These are phyloP conservation scores for Albifimbria verrucaria DNA, from an alignment of 2,329 filamentous ascomycete genomes.

Conservation along the genomic window DNA sequence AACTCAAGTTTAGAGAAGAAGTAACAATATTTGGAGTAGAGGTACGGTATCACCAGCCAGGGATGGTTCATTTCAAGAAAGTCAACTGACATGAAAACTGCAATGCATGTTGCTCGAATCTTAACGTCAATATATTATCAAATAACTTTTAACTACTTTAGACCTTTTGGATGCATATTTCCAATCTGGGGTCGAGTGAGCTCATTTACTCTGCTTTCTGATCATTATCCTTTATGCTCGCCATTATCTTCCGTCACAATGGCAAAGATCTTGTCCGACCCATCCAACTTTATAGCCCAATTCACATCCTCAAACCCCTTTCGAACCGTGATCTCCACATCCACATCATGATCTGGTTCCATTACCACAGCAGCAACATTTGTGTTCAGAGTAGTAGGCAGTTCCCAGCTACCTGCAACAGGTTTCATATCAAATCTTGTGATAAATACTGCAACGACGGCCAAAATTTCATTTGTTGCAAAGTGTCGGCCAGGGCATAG, in stretches of 20 bases:
- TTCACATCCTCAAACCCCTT: slow-evolving; percentile 4
- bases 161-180: no score
- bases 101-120: no score
- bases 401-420: slow-evolving; percentile 2
- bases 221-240: not conserved
- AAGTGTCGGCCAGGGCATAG: slow-evolving; percentile 44
- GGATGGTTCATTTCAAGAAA: no score
- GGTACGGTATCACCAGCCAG: no score
- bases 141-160: no score
- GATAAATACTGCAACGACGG: slow-evolving; percentile 11
- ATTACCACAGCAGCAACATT: slow-evolving; percentile 4
- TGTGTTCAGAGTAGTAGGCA: slow-evolving; percentile 2
- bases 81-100: no score
- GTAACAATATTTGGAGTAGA: no score
- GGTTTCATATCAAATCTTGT: slow-evolving; percentile 9
- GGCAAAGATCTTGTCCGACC: slow-evolving; percentile 4
- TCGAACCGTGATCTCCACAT: slow-evolving; percentile 1
- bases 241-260: slow-evolving; percentile 4
- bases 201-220: no score
- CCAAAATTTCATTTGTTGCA: slow-evolving; percentile 37
- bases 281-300: slow-evolving; percentile 3
- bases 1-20: no score
- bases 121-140: no score
- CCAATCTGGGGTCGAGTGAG: no score
- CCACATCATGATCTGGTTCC: slow-evolving; percentile 4